Conservation (phyloP, 257 asterid species). For the Solanum medicagineum region DNA sequence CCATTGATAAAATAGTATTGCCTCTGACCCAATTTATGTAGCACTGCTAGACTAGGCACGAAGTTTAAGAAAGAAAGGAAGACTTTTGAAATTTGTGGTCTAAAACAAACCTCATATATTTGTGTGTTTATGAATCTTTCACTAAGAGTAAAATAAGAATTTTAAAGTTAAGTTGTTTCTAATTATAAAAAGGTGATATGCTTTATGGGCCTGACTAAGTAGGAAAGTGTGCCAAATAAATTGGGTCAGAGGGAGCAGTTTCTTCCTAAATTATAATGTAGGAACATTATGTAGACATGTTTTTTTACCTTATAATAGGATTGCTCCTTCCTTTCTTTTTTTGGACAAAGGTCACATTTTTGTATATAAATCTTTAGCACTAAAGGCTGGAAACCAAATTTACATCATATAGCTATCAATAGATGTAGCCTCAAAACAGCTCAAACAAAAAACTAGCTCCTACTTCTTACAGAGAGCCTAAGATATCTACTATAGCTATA, state of each 20-base stretch:
- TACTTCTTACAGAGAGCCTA: too few species aligned
- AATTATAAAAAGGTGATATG: neutral
- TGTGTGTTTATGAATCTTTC: too few species aligned
- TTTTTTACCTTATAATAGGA: neutral
- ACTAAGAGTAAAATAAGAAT: too few species aligned
- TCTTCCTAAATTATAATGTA: neutral
- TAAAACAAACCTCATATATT: neutral
- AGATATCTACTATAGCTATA: too few species aligned
- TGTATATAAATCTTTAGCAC: too few species aligned
- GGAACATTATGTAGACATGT: neutral
- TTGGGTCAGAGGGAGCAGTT: neutral
- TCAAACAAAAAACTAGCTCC: too few species aligned
- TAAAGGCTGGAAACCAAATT: too few species aligned
- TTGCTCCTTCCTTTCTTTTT: neutral
- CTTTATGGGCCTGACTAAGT: neutral
- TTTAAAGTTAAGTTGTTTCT: neutral
- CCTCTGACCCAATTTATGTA: neutral
- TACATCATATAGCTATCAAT: too few species aligned
- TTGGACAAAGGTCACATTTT: too few species aligned
- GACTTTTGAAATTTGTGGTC: neutral
- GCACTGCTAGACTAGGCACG: neutral
- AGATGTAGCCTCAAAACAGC: too few species aligned
- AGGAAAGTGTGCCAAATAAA: neutral
- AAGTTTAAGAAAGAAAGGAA: neutral
- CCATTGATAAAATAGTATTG: neutral